Conservation (phyloP, 139 green algal genomes). For the Tetradesmus obliquus region DNA sequence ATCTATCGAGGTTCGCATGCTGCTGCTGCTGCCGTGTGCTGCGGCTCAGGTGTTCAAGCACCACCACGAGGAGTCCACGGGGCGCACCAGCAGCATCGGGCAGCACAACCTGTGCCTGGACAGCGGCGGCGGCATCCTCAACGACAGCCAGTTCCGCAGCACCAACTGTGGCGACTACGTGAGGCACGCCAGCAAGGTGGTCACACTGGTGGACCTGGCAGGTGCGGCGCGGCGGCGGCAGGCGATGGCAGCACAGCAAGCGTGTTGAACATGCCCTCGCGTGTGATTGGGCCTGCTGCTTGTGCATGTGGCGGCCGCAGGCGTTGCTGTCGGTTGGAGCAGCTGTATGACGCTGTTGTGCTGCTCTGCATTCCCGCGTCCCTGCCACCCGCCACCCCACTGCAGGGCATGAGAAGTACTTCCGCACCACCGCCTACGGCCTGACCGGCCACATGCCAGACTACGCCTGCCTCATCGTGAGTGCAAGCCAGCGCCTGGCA, state of each 20-base stretch:
- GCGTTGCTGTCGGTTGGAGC: not conserved
- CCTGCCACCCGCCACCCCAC: no score
- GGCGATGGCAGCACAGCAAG: not conserved
- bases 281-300: not conserved
- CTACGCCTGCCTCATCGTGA: conserved; percentile 85
- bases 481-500: conserved; percentile 79
- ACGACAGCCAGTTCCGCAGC: conserved; percentile 83
- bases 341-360: not conserved
- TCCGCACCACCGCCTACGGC: conserved; percentile 90
- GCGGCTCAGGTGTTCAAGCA: conserved; percentile 88
- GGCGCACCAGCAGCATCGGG: conserved; percentile 90
- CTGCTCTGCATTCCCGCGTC: no score
- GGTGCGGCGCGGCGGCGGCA: conserved; percentile 15
- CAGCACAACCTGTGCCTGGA: conserved; percentile 93
- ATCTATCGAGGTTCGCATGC: not conserved
- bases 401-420: conserved; percentile 90
- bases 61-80: conserved; percentile 87
- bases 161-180: conserved; percentile 86
- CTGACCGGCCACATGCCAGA: conserved; percentile 88
- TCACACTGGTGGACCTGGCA: conserved; percentile 93
- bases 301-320: not conserved
- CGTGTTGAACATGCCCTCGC: not conserved
- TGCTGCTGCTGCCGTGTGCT: not conserved
- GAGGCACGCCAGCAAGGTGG: conserved; percentile 76
- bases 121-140: conserved; percentile 78